These are phyloP conservation scores for Typha latifolia DNA, from an alignment of 176 grass and related monocot species.

Conservation along the genomic window DNA sequence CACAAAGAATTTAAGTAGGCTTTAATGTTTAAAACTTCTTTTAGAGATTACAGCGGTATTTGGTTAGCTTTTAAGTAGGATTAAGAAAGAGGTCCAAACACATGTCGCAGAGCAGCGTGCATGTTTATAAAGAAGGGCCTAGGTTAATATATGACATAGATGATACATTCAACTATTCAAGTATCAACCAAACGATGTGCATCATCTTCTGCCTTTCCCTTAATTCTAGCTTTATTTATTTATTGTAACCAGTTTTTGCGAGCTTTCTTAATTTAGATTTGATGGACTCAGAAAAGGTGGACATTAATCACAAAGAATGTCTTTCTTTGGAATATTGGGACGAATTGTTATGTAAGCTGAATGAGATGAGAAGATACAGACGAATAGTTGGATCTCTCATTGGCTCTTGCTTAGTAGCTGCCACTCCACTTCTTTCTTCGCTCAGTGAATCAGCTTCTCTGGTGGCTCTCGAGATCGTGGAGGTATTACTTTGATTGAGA, in stretches of 20 bases:
- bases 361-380: slow-evolving; percentile 88
- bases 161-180: too few relatives aligned
- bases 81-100: too few relatives aligned
- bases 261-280: not conserved
- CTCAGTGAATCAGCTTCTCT: slow-evolving; percentile 62
- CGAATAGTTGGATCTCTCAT: slow-evolving; percentile 78
- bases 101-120: too few relatives aligned
- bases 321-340: slow-evolving; percentile 79
- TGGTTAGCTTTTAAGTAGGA: too few relatives aligned
- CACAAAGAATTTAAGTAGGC: too few relatives aligned
- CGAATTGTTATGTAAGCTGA: slow-evolving; percentile 54
- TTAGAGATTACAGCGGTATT: too few relatives aligned
- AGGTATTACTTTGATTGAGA: slow-evolving; percentile 41
- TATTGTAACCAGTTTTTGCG: not conserved
- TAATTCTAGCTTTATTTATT: not conserved
- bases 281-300: slow-evolving; percentile 34
- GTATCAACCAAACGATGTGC: not conserved
- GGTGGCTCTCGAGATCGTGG: slow-evolving; percentile 62
- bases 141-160: too few relatives aligned
- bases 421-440: slow-evolving; percentile 71
- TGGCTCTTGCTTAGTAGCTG: slow-evolving; percentile 69
- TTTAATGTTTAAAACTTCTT: too few relatives aligned
- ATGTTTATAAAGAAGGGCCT: too few relatives aligned
- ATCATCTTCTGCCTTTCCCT: not conserved
- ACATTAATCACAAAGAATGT: slow-evolving; percentile 31